Base-by-base conservation (phyloP, 371 early-diverging fungal species). In the Circinella umbellata region DNA sequence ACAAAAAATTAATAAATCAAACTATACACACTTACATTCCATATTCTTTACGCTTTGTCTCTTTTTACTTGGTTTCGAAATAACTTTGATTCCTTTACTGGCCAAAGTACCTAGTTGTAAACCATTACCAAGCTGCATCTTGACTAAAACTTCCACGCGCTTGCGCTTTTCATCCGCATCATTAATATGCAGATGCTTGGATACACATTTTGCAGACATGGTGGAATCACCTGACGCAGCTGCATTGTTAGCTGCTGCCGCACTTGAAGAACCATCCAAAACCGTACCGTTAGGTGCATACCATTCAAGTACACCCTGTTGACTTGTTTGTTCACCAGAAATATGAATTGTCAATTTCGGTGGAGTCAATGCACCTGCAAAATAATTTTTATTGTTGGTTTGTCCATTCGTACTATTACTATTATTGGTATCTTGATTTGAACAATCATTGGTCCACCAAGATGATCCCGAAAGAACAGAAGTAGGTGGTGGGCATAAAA, bases 51-150 rank as follows among this genome's bases (percentile, higher is more conserved):
- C 89, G 74, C 91, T 94, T 76, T 90, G 95, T 53, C 93, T 81
- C 79, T 94, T 94, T 79, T 94, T 94, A 69, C 91, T 90, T 1
- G 94, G 94, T 75, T 94, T 94, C 77, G 90, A 89, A 66, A 94
- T 94, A n/a, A 94, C 94, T 73, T 93, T 93, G 73, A 94, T 92
- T 7, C 91, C 88, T 67, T 89, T 90, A 64, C 91, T 90, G 46
- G 86, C 82, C 72, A 94, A 89, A 5, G 88, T 88, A 37, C 91
- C 91, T 10, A 93, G 71, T 65, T 86, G 74, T 39, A 86, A 51
- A 64, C 89, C 89, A 51, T 90, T 81, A 10, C 89, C 87, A 63
- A 90, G 85, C 60, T 85, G 85, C 60, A 94, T 80, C 39, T 90
- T 88, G 63, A 93, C 92, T 35, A 86, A 73, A 11, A 94, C 90